Percentiles rank a stretch among this genome's conserved stretches.
Evolutionary conservation across 2,329 filamentous ascomycete species (phyloP).

Genomic region (Clonostachys chloroleuca): DNA sequence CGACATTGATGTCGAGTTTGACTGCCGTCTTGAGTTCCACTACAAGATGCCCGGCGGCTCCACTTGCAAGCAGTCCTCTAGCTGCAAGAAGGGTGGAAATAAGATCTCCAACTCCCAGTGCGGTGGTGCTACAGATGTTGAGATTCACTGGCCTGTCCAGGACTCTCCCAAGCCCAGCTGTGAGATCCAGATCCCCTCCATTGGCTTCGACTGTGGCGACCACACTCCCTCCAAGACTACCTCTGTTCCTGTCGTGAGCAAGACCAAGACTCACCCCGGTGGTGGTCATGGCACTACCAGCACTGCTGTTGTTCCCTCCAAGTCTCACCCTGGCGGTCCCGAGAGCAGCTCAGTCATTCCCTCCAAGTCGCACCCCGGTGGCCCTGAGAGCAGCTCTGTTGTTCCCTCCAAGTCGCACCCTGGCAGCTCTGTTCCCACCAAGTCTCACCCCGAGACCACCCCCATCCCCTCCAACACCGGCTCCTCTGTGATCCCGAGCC

Average conservation of each 20-base stretch:
- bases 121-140: slow-evolving; percentile 82
- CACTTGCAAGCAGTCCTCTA: slow-evolving; percentile 71
- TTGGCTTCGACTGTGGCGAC: slow-evolving; percentile 68
- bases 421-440: not conserved
- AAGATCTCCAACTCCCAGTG: slow-evolving; percentile 65
- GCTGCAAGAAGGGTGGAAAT: slow-evolving; percentile 53
- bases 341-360: not conserved
- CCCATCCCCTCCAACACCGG: slow-evolving; percentile 1
- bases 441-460: slow-evolving; percentile 1
- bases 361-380: not conserved
- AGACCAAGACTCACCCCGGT: slow-evolving; percentile 11
- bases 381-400: not conserved
- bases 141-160: slow-evolving; percentile 62
- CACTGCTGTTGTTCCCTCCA: slow-evolving; percentile 2
- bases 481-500: not conserved
- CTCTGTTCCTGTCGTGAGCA: slow-evolving; percentile 3
- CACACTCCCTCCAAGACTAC: slow-evolving; percentile 6
- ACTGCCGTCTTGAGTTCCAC: slow-evolving; percentile 78
- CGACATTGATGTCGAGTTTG: slow-evolving; percentile 68
- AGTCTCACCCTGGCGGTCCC: not conserved
- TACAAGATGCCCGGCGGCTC: slow-evolving; percentile 83
- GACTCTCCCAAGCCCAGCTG: slow-evolving; percentile 53
- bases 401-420: slow-evolving; percentile 1
- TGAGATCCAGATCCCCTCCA: slow-evolving; percentile 67
- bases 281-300: slow-evolving; percentile 13